These are phyloP conservation scores for Hygrocybe punicea DNA, from an alignment of 768 basidiomycete genomes.

Conservation along the genomic window DNA sequence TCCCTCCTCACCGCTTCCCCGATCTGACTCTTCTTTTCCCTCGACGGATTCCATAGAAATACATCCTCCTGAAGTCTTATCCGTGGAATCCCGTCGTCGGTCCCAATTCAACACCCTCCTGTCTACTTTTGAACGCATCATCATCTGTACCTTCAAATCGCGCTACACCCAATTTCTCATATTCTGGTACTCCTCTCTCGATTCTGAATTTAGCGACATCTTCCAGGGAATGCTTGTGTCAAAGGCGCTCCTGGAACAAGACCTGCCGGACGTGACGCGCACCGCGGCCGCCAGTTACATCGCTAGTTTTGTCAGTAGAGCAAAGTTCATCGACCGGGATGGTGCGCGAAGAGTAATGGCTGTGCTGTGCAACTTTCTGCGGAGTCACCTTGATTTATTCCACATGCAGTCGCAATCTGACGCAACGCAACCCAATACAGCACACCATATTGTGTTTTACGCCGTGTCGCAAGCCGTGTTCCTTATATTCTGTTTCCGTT, in stretches of 20 bases:
- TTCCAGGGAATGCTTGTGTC: constrained; percentile 95
- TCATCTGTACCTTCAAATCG: constrained; percentile 94
- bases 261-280: constrained; percentile 67
- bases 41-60: neutral
- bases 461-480: constrained; percentile 90
- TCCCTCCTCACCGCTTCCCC: constrained; percentile 25
- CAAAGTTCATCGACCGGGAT: constrained; percentile 75
- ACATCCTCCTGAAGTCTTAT: constrained; percentile 12
- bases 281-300: constrained; percentile 94
- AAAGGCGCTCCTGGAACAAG: constrained; percentile 64
- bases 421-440: constrained; percentile 22
- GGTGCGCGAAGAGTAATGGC: constrained; percentile 68
- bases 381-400: constrained; percentile 69
- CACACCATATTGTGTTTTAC: constrained; percentile 78
- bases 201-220: constrained; percentile 83
- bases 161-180: constrained; percentile 96
- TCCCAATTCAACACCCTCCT: constrained; percentile 84
- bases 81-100: constrained; percentile 36
- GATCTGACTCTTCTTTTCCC: constrained; percentile 21
- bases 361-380: constrained; percentile 85
- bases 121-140: constrained; percentile 88
- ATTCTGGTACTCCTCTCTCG: constrained; percentile 93
- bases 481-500: constrained; percentile 96
- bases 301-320: constrained; percentile 87
- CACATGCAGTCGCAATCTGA: constrained; percentile 43